These are phyloP conservation scores for Olyra latifolia DNA, from an alignment of 176 grass and related monocot genomes.

Conservation along the genomic window DNA sequence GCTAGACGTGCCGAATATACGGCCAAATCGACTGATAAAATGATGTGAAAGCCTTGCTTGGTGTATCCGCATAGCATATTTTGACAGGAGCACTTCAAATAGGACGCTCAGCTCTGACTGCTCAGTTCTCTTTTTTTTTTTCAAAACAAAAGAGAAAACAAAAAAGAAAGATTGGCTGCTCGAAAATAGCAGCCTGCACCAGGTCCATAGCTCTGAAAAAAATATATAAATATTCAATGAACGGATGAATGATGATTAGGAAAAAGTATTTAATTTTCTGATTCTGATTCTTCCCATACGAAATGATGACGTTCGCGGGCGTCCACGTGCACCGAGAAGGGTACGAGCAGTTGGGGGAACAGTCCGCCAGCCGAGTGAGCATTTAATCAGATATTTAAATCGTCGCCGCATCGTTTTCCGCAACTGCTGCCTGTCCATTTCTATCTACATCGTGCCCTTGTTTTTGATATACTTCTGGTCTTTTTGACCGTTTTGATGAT, in stretches of 20 bases:
- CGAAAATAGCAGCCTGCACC: neutral
- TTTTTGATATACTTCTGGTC: too few species aligned
- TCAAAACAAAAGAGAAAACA: too few species aligned
- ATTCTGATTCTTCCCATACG: neutral
- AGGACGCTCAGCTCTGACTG: neutral
- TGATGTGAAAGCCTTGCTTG: neutral
- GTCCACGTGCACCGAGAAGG: neutral
- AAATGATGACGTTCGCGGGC: slow-evolving; percentile 17
- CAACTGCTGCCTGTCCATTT: too few species aligned
- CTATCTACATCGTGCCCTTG: too few species aligned
- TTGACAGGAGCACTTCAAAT: neutral
- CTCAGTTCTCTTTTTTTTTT: too few species aligned
- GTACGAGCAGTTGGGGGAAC: neutral
- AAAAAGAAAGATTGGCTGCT: neutral
- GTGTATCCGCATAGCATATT: neutral
- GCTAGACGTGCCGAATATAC: neutral
- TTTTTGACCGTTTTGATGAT: too few species aligned
- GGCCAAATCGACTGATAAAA: neutral
- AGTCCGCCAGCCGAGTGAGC: neutral
- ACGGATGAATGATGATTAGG: neutral
- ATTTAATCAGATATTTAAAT: neutral
- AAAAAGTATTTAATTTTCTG: neutral
- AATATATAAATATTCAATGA: neutral
- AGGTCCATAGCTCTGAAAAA: neutral
- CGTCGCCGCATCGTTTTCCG: neutral